Percentiles rank a stretch among this genome's conserved stretches.
Evolutionary conservation across 768 basidiomycete species (phyloP).

Genomic region (Hypholoma fasciculare): DNA sequence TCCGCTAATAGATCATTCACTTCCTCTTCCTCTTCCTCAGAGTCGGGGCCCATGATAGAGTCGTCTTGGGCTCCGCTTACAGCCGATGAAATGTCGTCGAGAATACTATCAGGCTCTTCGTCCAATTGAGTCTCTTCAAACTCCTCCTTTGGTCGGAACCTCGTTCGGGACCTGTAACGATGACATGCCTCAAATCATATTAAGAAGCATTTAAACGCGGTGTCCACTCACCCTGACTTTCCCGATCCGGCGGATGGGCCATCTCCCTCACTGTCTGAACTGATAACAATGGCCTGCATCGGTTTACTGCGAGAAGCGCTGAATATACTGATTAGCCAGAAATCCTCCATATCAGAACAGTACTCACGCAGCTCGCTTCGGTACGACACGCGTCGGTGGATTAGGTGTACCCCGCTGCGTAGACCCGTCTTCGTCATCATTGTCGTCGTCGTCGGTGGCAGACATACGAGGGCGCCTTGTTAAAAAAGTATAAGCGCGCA

Average conservation of each 20-base stretch:
- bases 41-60: slow-evolving; percentile 50
- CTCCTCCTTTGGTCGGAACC: slow-evolving; percentile 30
- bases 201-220: background rate
- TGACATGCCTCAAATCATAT: background rate
- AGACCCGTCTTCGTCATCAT: slow-evolving; percentile 2
- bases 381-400: slow-evolving; percentile 51
- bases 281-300: slow-evolving; percentile 32
- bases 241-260: slow-evolving; percentile 14
- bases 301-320: slow-evolving; percentile 36
- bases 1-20: slow-evolving; percentile 46
- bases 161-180: background rate
- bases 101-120: slow-evolving; percentile 38
- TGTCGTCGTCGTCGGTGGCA: slow-evolving; percentile 45
- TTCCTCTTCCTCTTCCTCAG: slow-evolving; percentile 51
- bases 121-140: slow-evolving; percentile 41
- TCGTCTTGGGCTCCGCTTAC: slow-evolving; percentile 30
- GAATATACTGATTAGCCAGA: background rate
- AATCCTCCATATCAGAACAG: background rate
- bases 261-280: slow-evolving; percentile 37
- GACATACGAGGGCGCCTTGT: slow-evolving; percentile 58
- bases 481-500: background rate
- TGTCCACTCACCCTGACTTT: slow-evolving; percentile 14
- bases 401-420: slow-evolving; percentile 33
- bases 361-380: slow-evolving; percentile 60
- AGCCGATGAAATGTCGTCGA: slow-evolving; percentile 25